Base-by-base conservation (phyloP, 140 eudicot species). In the Oenanthe javanica region DNA sequence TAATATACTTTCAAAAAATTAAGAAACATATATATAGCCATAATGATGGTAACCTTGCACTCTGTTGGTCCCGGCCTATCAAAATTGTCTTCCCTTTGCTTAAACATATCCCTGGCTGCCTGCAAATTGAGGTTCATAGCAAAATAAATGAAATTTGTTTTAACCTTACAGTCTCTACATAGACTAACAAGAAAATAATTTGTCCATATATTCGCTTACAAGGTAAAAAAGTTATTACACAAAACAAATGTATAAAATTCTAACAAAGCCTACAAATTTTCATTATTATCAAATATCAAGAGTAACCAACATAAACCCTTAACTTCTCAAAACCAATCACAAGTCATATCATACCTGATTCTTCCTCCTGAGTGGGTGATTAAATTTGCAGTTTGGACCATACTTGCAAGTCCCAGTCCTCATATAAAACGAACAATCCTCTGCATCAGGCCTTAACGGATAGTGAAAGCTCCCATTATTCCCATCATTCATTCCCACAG, bases 381-480 rank as follows among this genome's bases (percentile, higher is more conserved):
- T 94, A 49, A 94, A 94, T 94, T 88, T 92, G 97, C 98, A 92
- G 81, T 82, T 85, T 55, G 88, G 78, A 36, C 96, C 98, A 79
- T 82, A 94, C 83, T 94, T 92, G 72, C 98, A 94, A 66, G 84
- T 80, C 84, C 96, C 98, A 11, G 90, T 89, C 72, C 86, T 82
- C 88, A 92, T 84, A 84, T 92, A 94, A 80, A 75, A 92, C 0
- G 96, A 81, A 82, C 98, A 94, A 79, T 92, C 96, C 77, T 90
- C 98, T 2, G 96, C 97, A 75, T 92, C 97, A 12, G 97, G 96
- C 66, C 98, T 86, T 83, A 92, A 70, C 0, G 98, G 98, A 87
- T 86, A 94, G 4, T 6, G 15, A 43, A 11, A 77, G 81, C 86
- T 84, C 85, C 84, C 85, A 6, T 40, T 6, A 49, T 72, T 78